phyloP scores from a whole-genome alignment of 176 grass and related monocot genomes.

The Sorghum bicolor region DNA sequence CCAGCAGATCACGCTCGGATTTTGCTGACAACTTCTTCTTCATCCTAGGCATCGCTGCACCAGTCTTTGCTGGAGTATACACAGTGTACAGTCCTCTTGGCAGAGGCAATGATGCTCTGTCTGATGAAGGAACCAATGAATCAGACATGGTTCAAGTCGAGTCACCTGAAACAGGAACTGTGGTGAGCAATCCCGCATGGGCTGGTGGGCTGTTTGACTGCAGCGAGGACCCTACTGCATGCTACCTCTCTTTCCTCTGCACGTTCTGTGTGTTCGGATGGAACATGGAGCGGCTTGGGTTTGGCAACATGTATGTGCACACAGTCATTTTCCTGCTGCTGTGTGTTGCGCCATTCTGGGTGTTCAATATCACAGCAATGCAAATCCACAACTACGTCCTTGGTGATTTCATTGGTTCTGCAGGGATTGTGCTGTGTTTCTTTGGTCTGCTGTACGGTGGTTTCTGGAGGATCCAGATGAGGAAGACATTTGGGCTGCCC shows the following conservation, averaged over 20 bases:
- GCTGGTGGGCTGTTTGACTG: conserved; percentile 60
- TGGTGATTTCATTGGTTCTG: conserved; percentile 41
- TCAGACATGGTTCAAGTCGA: neutral
- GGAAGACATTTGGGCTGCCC: conserved; percentile 62
- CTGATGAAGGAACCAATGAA: conserved; percentile 39
- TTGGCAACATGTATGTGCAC: conserved; percentile 95
- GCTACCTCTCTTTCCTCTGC: conserved; percentile 69
- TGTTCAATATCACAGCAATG: conserved; percentile 80
- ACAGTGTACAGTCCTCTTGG: conserved; percentile 72
- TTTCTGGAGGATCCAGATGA: conserved; percentile 93
- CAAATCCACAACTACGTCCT: conserved; percentile 62
- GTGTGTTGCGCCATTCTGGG: conserved; percentile 81
- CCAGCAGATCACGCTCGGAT: conserved; percentile 50
- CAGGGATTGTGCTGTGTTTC: conserved; percentile 61
- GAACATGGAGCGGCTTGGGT: conserved; percentile 93
- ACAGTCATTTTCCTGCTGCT: conserved; percentile 69
- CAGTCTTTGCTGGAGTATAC: conserved; percentile 54
- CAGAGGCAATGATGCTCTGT: conserved; percentile 32
- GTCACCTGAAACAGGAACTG: conserved; percentile 33
- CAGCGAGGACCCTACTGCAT: conserved; percentile 52
- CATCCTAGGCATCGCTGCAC: conserved; percentile 42
- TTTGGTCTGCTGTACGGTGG: conserved; percentile 82
- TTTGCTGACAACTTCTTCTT: conserved; percentile 65
- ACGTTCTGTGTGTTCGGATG: conserved; percentile 90
- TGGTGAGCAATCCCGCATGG: conserved; percentile 52